Conservation (phyloP, 2,329 filamentous ascomycete genomes). For the Emmonsiellopsis sp. region DNA sequence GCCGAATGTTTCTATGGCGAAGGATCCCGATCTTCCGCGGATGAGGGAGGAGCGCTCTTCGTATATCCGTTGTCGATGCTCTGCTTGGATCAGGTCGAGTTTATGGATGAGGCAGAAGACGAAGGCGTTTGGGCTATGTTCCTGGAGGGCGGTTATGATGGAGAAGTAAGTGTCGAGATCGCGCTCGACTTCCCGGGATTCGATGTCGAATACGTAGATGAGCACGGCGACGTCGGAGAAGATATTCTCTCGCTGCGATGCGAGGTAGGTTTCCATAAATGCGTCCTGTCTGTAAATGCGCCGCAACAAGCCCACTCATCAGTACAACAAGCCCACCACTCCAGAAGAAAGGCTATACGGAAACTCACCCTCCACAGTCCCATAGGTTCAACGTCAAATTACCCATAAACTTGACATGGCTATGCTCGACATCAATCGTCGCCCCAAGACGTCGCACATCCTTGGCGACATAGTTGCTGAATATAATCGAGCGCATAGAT, state of each 20-base stretch:
- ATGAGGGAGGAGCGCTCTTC: slow-evolving; percentile 73
- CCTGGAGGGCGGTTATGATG: slow-evolving; percentile 78
- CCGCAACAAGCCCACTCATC: neutral
- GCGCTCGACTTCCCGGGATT: slow-evolving; percentile 86
- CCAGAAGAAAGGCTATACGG: slow-evolving; percentile 1
- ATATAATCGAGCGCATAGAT: slow-evolving; percentile 97
- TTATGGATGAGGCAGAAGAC: slow-evolving; percentile 97
- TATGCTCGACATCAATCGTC: slow-evolving; percentile 97
- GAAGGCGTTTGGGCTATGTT: slow-evolving; percentile 71
- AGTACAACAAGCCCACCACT: neutral
- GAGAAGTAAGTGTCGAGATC: slow-evolving; percentile 88
- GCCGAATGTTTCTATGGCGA: slow-evolving; percentile 79
- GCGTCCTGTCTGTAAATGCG: slow-evolving; percentile 68
- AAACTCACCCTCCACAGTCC: slow-evolving; percentile 80
- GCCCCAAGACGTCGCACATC: slow-evolving; percentile 88
- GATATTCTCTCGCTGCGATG: slow-evolving; percentile 88
- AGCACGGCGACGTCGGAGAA: slow-evolving; percentile 94
- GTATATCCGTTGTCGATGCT: slow-evolving; percentile 71
- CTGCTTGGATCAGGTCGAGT: slow-evolving; percentile 86
- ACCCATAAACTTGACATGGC: slow-evolving; percentile 96
- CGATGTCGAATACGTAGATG: slow-evolving; percentile 99
- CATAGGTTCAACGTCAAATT: slow-evolving; percentile 95
- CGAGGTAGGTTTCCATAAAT: slow-evolving; percentile 97
- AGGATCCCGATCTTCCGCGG: slow-evolving; percentile 60
- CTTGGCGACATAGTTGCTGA: slow-evolving; percentile 96